Evolutionary conservation across 345 rosid species (phyloP).

Genomic region (Cardamine occulta): DNA sequence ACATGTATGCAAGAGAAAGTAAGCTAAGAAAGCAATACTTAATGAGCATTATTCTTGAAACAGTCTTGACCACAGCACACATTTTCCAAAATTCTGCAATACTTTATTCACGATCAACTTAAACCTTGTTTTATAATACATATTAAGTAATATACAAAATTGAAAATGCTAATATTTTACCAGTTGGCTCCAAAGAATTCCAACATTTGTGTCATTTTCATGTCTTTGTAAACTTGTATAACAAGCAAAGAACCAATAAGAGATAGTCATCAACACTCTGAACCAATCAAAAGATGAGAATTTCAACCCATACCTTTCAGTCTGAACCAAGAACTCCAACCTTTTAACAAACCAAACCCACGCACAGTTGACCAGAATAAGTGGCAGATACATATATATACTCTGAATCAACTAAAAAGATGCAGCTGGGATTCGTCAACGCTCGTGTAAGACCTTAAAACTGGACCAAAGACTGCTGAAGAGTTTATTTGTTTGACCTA

Average conservation of each 20-base stretch:
- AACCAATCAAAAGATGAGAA: conserved; percentile 13
- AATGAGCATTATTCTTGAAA: too few species aligned
- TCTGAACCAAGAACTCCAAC: background rate
- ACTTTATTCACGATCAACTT: background rate
- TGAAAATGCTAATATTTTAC: background rate
- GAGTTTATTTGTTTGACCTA: background rate
- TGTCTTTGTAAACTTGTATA: too few species aligned
- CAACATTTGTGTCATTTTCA: background rate
- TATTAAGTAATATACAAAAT: background rate
- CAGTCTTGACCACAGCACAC: background rate
- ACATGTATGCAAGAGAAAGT: background rate
- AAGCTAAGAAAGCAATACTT: background rate
- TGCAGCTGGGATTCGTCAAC: background rate
- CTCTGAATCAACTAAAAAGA: background rate
- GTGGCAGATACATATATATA: background rate
- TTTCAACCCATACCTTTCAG: background rate
- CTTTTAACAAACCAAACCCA: background rate
- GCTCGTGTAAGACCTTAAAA: background rate
- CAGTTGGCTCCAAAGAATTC: background rate
- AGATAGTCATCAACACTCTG: background rate
- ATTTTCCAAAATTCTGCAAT: background rate
- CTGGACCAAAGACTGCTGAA: background rate
- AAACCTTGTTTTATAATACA: background rate
- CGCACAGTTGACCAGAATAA: background rate
- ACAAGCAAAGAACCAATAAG: background rate